Evolutionary conservation across 1,139 yeast genomes (phyloP), one percentile per base, ranked within the genome.

Genomic region (Meyerozyma sp.): DNA sequence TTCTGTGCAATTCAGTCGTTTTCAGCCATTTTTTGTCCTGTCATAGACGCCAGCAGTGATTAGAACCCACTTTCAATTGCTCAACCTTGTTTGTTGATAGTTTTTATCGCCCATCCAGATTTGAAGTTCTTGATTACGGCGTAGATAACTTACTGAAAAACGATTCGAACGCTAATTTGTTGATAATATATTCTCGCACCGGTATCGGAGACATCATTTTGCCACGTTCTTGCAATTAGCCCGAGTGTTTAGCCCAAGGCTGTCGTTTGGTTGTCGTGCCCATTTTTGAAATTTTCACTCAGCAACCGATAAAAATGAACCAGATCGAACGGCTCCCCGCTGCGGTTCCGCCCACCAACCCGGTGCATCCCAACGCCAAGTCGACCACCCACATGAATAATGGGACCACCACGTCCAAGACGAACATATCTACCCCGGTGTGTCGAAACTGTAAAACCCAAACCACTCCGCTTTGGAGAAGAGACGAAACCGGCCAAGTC

Each of bases 381-480:
- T 47, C 59, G 9, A 48, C 51, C 9, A 64, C 74, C 40, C 73
- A 66, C 38, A 63, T 69, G 41, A 67, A 62, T 48, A 70, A 69
- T 49, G 76, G 76, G 29, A 67, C 75, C 42, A 68, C 76, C 38
- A 68, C 76, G 39, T 61, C 77, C 36, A 72, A 72, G 49, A 59
- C 75, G 7, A 79, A 77, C 53, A 73, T 79, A 46, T 63, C 82
- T 6, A 70, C 80, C 36, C 91, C 96, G 1, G 77, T 84, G 20
- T 91, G 97, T 63, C 88, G 85, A 53, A 91, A 91, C 62, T 91
- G 98, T 66, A 79, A 84, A 55, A 91, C 98, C 5, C 86, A 88
- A 48, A 90, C 93, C 1, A 91, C 98, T 1, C 98, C 98, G 1
- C 70, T 91, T 25, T 91, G 98, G 98, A 76, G 98, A 63, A 74